phyloP scores from a whole-genome alignment of 768 basidiomycete species.

The Wakefieldia striispora region DNA sequence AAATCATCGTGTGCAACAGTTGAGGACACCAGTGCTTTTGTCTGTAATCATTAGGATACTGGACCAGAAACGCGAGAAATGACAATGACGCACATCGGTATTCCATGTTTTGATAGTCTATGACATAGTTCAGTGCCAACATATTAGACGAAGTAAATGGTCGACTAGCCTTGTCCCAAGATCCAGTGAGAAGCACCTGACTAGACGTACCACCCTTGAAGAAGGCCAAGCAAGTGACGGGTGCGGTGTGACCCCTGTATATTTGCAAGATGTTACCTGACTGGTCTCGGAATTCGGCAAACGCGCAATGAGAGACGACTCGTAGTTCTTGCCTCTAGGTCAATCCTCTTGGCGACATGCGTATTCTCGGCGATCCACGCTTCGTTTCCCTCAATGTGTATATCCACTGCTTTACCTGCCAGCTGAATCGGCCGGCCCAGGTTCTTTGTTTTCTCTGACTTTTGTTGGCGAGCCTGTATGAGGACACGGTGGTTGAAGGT shows the following conservation, averaged over 20 bases:
- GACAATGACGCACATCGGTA: constrained; percentile 48
- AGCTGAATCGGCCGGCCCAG: constrained; percentile 81
- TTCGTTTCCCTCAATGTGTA: constrained; percentile 59
- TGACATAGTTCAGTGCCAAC: constrained; percentile 9
- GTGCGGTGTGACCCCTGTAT: constrained; percentile 84
- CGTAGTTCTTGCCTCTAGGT: constrained; percentile 60
- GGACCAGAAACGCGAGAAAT: not conserved
- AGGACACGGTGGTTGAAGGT: not conserved
- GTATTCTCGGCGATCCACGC: constrained; percentile 93
- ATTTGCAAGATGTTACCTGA: constrained; percentile 74
- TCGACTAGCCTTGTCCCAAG: constrained; percentile 80
- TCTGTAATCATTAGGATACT: constrained; percentile 42
- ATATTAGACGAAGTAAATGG: not conserved
- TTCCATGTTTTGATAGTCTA: constrained; percentile 91
- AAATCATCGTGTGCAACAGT: constrained; percentile 86
- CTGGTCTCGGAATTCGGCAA: constrained; percentile 40
- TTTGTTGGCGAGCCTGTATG: constrained; percentile 68
- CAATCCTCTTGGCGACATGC: constrained; percentile 65
- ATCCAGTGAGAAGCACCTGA: constrained; percentile 75
- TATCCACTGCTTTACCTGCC: constrained; percentile 67
- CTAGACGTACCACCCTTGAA: constrained; percentile 42
- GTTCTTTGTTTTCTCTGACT: constrained; percentile 65
- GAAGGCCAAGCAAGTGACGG: constrained; percentile 83
- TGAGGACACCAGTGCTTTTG: constrained; percentile 64
- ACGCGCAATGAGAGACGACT: constrained; percentile 5